Conservation (phyloP, 768 basidiomycete genomes). For the Cystofilobasidium bisporidii region DNA sequence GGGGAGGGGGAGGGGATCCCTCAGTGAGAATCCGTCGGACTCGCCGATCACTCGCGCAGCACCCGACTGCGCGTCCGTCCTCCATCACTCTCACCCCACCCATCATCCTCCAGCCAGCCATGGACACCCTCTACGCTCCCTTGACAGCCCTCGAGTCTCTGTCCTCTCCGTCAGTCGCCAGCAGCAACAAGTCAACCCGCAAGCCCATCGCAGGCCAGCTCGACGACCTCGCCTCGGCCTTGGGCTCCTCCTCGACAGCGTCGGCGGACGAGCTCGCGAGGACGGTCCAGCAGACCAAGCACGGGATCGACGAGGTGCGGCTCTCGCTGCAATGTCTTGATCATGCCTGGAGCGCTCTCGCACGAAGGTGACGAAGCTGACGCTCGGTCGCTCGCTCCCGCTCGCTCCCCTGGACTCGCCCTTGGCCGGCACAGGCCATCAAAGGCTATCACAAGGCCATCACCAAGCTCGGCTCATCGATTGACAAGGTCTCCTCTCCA, state of each 20-base stretch:
- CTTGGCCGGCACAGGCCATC: background rate
- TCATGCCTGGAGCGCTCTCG: too few species aligned
- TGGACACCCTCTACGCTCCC: background rate
- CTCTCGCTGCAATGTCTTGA: too few species aligned
- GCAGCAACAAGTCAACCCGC: background rate
- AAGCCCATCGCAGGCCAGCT: too few species aligned
- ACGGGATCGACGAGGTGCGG: background rate
- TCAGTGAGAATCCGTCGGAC: too few species aligned
- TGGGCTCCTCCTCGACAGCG: too few species aligned
- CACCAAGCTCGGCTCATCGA: background rate
- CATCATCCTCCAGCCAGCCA: background rate
- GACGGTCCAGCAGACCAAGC: background rate
- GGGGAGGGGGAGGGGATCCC: too few species aligned
- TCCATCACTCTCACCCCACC: background rate
- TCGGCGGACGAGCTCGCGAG: too few species aligned
- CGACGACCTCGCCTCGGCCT: too few species aligned
- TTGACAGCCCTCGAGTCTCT: background rate
- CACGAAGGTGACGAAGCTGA: background rate
- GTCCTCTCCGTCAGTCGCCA: background rate
- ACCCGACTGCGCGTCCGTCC: too few species aligned
- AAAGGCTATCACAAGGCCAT: conserved; percentile 9
- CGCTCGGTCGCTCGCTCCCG: background rate
- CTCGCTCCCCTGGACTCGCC: background rate
- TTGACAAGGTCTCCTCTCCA: conserved; percentile 2
- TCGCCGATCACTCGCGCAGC: too few species aligned